Evolutionary conservation across 2,329 filamentous ascomycete genomes (phyloP).

Genomic region (Cadophora luteo-olivacea): DNA sequence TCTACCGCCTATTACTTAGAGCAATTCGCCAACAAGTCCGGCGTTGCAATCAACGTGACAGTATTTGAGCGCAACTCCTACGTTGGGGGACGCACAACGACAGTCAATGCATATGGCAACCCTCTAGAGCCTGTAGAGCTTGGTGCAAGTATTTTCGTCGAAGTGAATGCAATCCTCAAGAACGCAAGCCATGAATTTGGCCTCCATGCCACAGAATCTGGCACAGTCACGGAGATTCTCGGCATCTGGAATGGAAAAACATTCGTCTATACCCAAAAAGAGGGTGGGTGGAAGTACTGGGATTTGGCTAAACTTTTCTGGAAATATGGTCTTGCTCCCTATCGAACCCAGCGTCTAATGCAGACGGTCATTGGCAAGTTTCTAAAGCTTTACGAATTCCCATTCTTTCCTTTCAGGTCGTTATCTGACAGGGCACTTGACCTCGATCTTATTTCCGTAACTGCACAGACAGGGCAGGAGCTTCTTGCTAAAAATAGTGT

Average conservation of each 20-base stretch:
- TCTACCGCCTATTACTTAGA: conserved; percentile 85
- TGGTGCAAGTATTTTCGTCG: conserved; percentile 90
- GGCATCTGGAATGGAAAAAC: conserved; percentile 84
- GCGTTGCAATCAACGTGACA: conserved; percentile 75
- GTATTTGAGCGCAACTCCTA: conserved; percentile 82
- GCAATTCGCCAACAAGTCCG: conserved; percentile 68
- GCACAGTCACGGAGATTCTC: conserved; percentile 56
- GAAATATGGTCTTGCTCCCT: conserved; percentile 83
- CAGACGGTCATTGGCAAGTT: conserved; percentile 75
- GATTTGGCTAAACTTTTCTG: conserved; percentile 79
- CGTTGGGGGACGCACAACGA: conserved; percentile 87
- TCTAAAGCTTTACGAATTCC: conserved; percentile 78
- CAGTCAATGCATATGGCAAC: conserved; percentile 77
- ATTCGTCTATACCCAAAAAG: conserved; percentile 72
- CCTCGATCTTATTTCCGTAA: conserved; percentile 70
- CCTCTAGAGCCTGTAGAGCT: conserved; percentile 76
- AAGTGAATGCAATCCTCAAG: conserved; percentile 81
- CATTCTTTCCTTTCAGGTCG: conserved; percentile 83
- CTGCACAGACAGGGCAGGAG: conserved; percentile 74
- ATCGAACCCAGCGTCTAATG: conserved; percentile 75
- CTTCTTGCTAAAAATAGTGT: conserved; percentile 71
- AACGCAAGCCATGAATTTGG: conserved; percentile 74
- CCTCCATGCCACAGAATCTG: conserved; percentile 61
- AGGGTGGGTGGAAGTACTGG: conserved; percentile 74
- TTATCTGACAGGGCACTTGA: conserved; percentile 72